phyloP scores from a whole-genome alignment of 75 land plant species.

The Pinus taeda region DNA sequence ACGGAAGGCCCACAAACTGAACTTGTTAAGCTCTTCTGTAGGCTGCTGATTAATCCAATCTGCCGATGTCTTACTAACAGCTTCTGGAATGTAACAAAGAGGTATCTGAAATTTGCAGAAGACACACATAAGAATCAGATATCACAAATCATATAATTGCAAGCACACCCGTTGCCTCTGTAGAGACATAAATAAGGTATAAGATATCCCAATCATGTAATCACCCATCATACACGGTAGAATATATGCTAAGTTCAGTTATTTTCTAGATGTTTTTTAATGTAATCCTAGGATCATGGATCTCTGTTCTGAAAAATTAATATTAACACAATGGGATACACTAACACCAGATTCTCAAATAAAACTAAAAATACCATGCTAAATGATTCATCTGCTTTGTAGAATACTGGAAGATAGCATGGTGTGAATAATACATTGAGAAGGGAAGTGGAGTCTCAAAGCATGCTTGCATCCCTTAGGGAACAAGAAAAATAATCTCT shows the following conservation, averaged over 20 bases:
- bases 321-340: too few relatives aligned
- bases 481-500: background rate
- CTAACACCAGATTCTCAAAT: too few relatives aligned
- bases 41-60: constrained; percentile 83
- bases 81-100: constrained; percentile 66
- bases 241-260: too few relatives aligned
- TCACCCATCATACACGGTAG: background rate
- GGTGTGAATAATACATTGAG: background rate
- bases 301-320: background rate
- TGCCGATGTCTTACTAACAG: constrained; percentile 68
- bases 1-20: constrained; percentile 67
- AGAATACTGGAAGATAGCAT: background rate
- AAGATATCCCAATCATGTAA: background rate
- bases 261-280: too few relatives aligned
- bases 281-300: too few relatives aligned
- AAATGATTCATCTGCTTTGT: background rate
- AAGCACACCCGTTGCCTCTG: background rate
- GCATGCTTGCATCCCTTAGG: background rate
- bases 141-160: background rate
- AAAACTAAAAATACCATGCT: background rate
- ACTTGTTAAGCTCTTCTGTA: constrained; percentile 59
- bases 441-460: background rate
- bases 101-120: constrained; percentile 56
- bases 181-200: background rate
- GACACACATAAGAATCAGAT: background rate